Base-by-base conservation (phyloP, 257 asterid species). In the Solanum boliviense region DNA sequence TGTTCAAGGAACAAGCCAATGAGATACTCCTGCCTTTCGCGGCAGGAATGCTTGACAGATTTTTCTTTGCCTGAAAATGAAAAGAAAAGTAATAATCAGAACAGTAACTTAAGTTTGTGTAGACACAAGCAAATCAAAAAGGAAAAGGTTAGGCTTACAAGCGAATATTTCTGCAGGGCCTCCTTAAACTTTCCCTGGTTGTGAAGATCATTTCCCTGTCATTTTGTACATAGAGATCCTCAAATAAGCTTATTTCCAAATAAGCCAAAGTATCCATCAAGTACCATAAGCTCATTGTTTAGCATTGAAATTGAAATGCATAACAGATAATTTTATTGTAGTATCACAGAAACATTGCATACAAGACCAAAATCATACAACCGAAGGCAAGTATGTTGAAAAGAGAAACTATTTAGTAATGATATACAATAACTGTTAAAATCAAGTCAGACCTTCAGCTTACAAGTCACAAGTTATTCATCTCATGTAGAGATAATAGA, bases 181-280 rank as follows among this genome's bases (percentile, higher is more conserved):
- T 90, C 91, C 81, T 81, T 70, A 87, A 90, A 97, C 91, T 91
- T 93, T 82, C 99, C 99, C 88, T 94, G 96, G 88, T 87, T 94
- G 91, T 96, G 98, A 88, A 96, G 93, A 88, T 94, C 94, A 90
- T 97, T 97, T 35, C 99, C 99, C 99, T 97, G 92, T 52, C 32
- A 91, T 46, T 58, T 88, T 81, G 86, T 88, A 89, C 31, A 89
- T 68, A 84, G 86, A 79, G 78, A 78, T 56, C 58, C 58, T 48
- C 79, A 86, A 84, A 83, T 88, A 73, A 82, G 81, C 32, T 25
- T 31, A 75, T 29, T 13, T 16, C 31, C 31, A 35, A 48, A 82
- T 48, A 82, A 44, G 58, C 29, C 31, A 29, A 81, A 48, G 44
- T 31, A 48, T 82, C 70, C 85, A 10, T 82, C 29, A 48, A 29